A percentile compares a stretch with the other conserved stretches of the same genome.
Conservation (phyloP, 371 early-diverging fungal species). For the Globomyces sp. region DNA sequence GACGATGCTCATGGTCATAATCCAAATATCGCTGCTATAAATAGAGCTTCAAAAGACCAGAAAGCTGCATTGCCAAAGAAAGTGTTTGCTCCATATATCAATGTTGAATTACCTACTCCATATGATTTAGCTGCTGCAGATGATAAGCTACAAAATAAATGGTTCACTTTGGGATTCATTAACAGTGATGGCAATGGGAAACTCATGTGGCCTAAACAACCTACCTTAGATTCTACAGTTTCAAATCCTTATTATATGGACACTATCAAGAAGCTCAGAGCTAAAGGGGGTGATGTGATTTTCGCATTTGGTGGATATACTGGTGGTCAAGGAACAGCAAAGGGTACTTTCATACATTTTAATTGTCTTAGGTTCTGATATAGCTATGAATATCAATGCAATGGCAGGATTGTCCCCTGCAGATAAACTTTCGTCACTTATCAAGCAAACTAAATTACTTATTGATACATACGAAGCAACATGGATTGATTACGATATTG, state of each 20-base stretch:
- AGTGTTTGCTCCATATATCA: slow-evolving; percentile 27
- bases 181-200: slow-evolving; percentile 15
- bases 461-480: slow-evolving; percentile 28
- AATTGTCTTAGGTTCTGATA: slow-evolving; percentile 25
- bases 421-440: background rate
- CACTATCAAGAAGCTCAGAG: slow-evolving; percentile 15
- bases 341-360: background rate
- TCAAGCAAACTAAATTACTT: slow-evolving; percentile 33
- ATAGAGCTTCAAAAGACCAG: too few species aligned
- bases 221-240: slow-evolving; percentile 18
- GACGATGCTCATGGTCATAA: too few species aligned
- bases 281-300: slow-evolving; percentile 30
- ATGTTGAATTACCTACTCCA: slow-evolving; percentile 32
- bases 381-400: slow-evolving; percentile 23
- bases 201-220: slow-evolving; percentile 21
- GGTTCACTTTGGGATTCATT: slow-evolving; percentile 33
- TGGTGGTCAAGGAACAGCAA: slow-evolving; percentile 21
- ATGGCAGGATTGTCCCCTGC: slow-evolving; percentile 15
- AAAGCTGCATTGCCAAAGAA: background rate
- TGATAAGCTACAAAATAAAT: slow-evolving; percentile 18
- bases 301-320: slow-evolving; percentile 36
- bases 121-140: slow-evolving; percentile 18
- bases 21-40: too few species aligned
- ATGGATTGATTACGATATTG: slow-evolving; percentile 43
- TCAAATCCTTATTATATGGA: slow-evolving; percentile 16